These are phyloP conservation scores for Claviceps cyperi DNA, from an alignment of 2,329 filamentous ascomycete genomes.

Conservation along the genomic window DNA sequence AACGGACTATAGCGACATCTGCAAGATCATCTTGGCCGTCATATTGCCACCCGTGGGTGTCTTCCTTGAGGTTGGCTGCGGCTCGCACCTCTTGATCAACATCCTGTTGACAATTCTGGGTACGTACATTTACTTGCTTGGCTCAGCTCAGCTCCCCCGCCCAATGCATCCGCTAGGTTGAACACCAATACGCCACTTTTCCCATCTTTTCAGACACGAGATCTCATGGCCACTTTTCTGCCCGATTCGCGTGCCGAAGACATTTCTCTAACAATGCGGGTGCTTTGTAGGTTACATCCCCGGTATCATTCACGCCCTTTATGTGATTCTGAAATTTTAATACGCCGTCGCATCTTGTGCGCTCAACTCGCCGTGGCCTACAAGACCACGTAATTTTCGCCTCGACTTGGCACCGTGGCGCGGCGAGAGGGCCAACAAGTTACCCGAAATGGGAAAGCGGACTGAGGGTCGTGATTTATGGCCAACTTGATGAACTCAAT, in stretches of 20 bases:
- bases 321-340: slow-evolving; percentile 47
- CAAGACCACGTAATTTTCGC: not conserved
- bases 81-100: slow-evolving; percentile 81
- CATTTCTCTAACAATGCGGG: not conserved
- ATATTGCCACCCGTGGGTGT: slow-evolving; percentile 82
- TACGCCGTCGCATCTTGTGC: not conserved
- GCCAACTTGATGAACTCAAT: not conserved
- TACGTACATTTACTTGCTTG: slow-evolving; percentile 13
- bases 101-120: slow-evolving; percentile 68
- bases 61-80: slow-evolving; percentile 86
- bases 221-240: too few relatives aligned
- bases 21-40: slow-evolving; percentile 70
- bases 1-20: slow-evolving; percentile 32
- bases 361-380: not conserved
- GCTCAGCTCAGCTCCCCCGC: too few relatives aligned
- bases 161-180: too few relatives aligned
- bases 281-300: slow-evolving; percentile 42
- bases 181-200: too few relatives aligned
- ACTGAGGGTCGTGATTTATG: not conserved
- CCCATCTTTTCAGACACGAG: too few relatives aligned
- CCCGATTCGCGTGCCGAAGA: not conserved
- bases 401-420: not conserved
- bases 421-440: not conserved
- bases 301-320: slow-evolving; percentile 85
- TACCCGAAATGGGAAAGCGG: not conserved